Evolutionary conservation across 768 basidiomycete species (phyloP).

Genomic region (Podaxis mareebaensis): DNA sequence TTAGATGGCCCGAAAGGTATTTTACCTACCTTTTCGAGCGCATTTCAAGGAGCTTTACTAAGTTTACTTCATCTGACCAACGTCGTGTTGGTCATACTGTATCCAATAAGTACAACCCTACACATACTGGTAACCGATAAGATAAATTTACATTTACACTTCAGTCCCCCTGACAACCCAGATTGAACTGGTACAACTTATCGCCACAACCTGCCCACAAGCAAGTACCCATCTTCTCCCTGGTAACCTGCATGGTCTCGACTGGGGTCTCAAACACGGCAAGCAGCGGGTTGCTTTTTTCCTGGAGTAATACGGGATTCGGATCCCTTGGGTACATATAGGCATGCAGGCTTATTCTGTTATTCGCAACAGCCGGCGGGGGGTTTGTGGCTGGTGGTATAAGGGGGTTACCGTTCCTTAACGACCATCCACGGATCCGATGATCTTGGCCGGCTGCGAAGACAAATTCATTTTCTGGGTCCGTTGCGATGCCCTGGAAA

Average conservation of each 20-base stretch:
- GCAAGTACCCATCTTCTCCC: conserved; percentile 37
- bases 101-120: neutral
- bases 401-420: conserved; percentile 52
- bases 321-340: no score
- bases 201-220: conserved; percentile 57
- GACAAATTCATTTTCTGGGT: conserved; percentile 56
- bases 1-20: no score
- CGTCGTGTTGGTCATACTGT: neutral
- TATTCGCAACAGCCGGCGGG: neutral
- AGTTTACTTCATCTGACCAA: neutral
- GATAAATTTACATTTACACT: neutral
- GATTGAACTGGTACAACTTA: conserved; percentile 46
- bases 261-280: conserved; percentile 38
- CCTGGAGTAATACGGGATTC: neutral
- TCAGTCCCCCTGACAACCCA: conserved; percentile 40
- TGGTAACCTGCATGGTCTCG: conserved; percentile 49
- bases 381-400: conserved; percentile 20
- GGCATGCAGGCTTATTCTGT: no score
- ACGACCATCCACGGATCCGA: conserved; percentile 68
- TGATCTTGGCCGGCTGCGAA: conserved; percentile 72
- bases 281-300: conserved; percentile 31
- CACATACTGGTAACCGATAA: neutral
- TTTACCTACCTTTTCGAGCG: neutral
- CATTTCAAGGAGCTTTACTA: neutral
- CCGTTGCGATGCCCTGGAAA: conserved; percentile 59